phyloP scores from a whole-genome alignment of 208 protist genomes.

The Lotmaria passim region DNA sequence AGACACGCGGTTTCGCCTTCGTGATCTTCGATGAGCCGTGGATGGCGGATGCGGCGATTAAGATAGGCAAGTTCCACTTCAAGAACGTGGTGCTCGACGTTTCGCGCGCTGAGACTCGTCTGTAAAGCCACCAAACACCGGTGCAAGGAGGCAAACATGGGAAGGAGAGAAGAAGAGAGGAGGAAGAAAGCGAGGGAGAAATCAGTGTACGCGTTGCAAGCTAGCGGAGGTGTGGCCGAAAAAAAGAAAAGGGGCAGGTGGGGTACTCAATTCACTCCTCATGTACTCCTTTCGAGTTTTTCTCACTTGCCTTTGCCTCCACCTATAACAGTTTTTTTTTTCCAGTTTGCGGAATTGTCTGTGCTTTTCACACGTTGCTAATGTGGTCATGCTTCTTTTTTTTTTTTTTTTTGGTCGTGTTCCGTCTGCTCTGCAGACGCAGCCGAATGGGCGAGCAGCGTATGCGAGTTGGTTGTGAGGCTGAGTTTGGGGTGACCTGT shows the following conservation, averaged over 20 bases:
- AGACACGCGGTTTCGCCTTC: slow-evolving; percentile 82
- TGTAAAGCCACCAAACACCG: neutral
- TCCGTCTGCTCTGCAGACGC: too few relatives aligned
- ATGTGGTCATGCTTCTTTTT: neutral
- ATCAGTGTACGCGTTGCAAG: too few relatives aligned
- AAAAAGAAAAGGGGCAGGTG: too few relatives aligned
- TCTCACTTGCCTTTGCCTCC: too few relatives aligned
- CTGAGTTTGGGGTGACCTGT: neutral
- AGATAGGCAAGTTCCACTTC: slow-evolving; percentile 50
- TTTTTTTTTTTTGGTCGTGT: neutral
- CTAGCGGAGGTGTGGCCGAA: too few relatives aligned
- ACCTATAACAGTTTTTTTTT: too few relatives aligned
- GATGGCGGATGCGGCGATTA: slow-evolving; percentile 48
- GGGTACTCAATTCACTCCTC: too few relatives aligned
- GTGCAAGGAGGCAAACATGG: neutral
- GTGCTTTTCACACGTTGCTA: neutral
- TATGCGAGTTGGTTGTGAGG: too few relatives aligned
- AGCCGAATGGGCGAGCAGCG: too few relatives aligned
- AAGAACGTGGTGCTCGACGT: slow-evolving; percentile 86
- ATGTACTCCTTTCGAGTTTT: too few relatives aligned
- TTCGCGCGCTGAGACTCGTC: slow-evolving; percentile 42
- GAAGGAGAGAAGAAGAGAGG: slow-evolving; percentile 5
- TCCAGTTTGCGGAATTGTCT: too few relatives aligned
- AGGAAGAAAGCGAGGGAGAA: neutral
- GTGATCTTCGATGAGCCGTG: slow-evolving; percentile 66